These are phyloP conservation scores for Paecilomyces fulvus DNA, from an alignment of 2,329 filamentous ascomycete species.

Conservation along the genomic window DNA sequence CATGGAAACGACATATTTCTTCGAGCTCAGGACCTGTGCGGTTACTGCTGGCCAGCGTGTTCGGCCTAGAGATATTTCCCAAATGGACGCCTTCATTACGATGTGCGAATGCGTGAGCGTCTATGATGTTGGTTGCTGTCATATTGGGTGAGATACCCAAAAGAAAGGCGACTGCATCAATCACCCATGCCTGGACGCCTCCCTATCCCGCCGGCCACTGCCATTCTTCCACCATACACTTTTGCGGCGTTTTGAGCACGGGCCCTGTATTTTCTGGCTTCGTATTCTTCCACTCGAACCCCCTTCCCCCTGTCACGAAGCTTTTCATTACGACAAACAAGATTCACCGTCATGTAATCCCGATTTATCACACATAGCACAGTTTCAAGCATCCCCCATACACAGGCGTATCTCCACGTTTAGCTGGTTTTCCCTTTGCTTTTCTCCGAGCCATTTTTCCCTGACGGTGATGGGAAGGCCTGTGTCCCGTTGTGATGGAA, in stretches of 20 bases:
- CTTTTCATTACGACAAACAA: conserved; percentile 33
- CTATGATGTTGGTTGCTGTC: background rate
- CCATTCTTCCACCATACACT: background rate
- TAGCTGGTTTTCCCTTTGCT: conserved; percentile 18
- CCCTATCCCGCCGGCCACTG: background rate
- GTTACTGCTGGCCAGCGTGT: background rate
- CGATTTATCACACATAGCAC: conserved; percentile 10
- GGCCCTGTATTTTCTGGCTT: conserved; percentile 12
- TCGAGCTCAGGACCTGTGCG: background rate
- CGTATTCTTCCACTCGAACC: conserved; percentile 7
- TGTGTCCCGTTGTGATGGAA: conserved; percentile 1
- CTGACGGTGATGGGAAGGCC: background rate
- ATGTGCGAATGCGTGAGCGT: background rate
- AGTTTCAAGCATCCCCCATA: conserved; percentile 31
- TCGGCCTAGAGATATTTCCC: background rate
- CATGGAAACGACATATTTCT: background rate
- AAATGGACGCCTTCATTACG: background rate
- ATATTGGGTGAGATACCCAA: background rate
- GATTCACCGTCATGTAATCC: conserved; percentile 42
- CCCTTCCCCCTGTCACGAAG: conserved; percentile 16
- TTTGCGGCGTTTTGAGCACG: conserved; percentile 1
- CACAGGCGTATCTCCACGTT: conserved; percentile 31
- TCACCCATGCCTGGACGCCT: background rate
- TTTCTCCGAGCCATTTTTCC: background rate
- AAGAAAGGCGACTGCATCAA: background rate